Percentiles rank a stretch among this genome's conserved stretches.
Conservation (phyloP, 345 rosid genomes). For the Lumnitzera racemosa region DNA sequence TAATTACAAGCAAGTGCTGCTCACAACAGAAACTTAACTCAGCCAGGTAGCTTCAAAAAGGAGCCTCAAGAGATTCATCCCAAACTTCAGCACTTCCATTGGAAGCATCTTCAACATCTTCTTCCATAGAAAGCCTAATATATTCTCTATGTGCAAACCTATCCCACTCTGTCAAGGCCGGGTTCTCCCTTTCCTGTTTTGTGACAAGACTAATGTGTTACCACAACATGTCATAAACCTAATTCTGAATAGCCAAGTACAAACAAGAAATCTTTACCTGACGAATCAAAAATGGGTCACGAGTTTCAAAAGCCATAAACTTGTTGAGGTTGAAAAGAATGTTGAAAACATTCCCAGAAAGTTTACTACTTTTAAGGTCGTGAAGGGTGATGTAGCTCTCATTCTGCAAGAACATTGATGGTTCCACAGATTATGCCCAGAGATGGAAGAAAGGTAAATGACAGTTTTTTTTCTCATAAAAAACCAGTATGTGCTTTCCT, state of each 20-base stretch:
- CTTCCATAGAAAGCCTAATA: conserved; percentile 97
- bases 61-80: conserved; percentile 97
- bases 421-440: neutral
- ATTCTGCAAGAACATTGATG: conserved; percentile 35
- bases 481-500: no score
- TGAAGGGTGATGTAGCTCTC: conserved; percentile 56
- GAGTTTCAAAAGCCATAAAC: conserved; percentile 95
- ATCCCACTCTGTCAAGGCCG: conserved; percentile 97
- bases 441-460: no score
- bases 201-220: conserved; percentile 3
- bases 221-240: neutral
- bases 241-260: neutral
- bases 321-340: conserved; percentile 93
- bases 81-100: conserved; percentile 97
- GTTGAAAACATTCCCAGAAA: conserved; percentile 85
- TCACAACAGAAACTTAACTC: conserved; percentile 5
- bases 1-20: no score
- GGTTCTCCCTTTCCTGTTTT: conserved; percentile 88
- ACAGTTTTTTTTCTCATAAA: no score
- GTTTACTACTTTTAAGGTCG: conserved; percentile 80
- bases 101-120: conserved; percentile 95
- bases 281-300: conserved; percentile 95
- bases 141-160: conserved; percentile 98
- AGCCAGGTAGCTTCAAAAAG: conserved; percentile 56
- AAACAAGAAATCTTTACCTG: conserved; percentile 45